Base-by-base conservation (phyloP, 495 filamentous ascomycete species). In the Jackrogersella multiformis region DNA sequence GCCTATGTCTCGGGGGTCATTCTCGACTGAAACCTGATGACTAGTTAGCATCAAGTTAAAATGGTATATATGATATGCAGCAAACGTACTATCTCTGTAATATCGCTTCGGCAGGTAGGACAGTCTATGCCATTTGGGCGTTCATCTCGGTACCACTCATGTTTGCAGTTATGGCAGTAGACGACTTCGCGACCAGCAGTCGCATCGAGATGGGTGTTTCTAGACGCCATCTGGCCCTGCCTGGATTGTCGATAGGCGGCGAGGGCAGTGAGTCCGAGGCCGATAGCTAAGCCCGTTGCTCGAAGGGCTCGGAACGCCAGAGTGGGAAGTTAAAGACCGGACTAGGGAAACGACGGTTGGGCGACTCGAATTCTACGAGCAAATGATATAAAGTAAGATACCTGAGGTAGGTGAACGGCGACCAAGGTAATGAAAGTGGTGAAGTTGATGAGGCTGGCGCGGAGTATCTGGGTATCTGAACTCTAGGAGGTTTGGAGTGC, bases 121-220 rank as follows among this genome's bases (percentile, higher is more conserved):
- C 95, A 99, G 10, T 74, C 75, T 51, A 96, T 76, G 32, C 61
- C 64, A 26, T 83, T 85, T 64, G 67, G 59, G 18, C 83, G 79
- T 56, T 90, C 83, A 69, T 91, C 86, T 54, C 85, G 80, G 61
- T 86, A 89, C 92, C 92, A 97, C 69, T 97, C 90, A 44, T 89
- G 81, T 35, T 83, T 69, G 80, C 95, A 98, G 32, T 77, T 69
- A 76, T 97, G 92, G 75, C 95, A 99, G 71, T 83, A 91, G 45
- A 97, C 87, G 18, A 92, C 80, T 74, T 96, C 89, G 66, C 87
- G 78, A 52, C 77, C 80, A 6, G 63, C 55, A 10, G 71, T 67
- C 42, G 80, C 79, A 64, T 81, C 81, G 39, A 85, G 76, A 53
- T 77, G 78, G 13, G 80, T 55, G 62, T 67, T 69, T 76, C 75